Base-by-base conservation (phyloP, 2,329 filamentous ascomycete species). In the Diplodia scrobiculata region DNA sequence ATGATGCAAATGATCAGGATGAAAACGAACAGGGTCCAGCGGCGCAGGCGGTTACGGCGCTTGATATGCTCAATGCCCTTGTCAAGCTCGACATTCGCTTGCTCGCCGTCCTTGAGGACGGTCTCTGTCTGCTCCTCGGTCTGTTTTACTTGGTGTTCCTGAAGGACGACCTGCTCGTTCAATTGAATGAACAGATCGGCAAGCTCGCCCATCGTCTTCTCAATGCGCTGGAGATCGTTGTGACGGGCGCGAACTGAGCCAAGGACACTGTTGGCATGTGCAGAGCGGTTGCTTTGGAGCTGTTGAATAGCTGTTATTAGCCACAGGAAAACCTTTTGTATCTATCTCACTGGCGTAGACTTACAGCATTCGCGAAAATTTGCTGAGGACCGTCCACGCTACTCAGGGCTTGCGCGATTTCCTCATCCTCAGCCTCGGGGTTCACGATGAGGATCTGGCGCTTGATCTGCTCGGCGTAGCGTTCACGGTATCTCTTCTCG, bases 391-490 rank as follows among this genome's bases (percentile, higher is more conserved):
- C 87, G 88, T 90, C 91, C 75, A 92, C 88, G 64, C 86, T 82
- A 71, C 91, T 83, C 27, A 87, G 81, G 3, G 90, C 90, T 75
- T 91, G 81, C 58, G 84, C 80, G 2, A 93, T 87, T 77, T 94
- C 89, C 1, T 84, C 81, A 67, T 92, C 89, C 58, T 84, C 85
- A n/a, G 91, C 91, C 52, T 92, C 88, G 62, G 91, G 91, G 75
- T 92, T 91, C 70, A 92, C 90, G 74, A 94, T 92, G 66, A 87
- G 84, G 78, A 91, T 93, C 78, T 95, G 91, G 72, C 91, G 85
- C 67, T 87, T 86, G 74, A 94, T 91, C 77, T 92, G 89, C 69
- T 92, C 89, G 68, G 88, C 85, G 77, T 92, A 92, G 69, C 87
- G 83, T 74, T 86, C 83, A 73, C 86, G 84, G 80, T 91, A 93